These are phyloP conservation scores for Ramalina peruviana DNA, from an alignment of 495 filamentous ascomycete genomes.

Conservation along the genomic window DNA sequence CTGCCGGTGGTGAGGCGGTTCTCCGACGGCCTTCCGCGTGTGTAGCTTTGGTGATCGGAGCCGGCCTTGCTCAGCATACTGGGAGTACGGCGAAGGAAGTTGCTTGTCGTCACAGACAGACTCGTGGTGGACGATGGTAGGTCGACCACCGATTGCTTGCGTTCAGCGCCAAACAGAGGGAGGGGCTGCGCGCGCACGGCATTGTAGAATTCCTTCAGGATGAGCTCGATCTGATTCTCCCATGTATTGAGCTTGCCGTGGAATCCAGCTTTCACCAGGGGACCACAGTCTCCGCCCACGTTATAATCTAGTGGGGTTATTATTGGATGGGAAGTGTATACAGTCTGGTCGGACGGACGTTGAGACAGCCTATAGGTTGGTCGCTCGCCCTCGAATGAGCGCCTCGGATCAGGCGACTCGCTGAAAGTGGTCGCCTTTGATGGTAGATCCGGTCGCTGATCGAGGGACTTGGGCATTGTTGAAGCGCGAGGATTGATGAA, in stretches of 20 bases:
- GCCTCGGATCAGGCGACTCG: constrained; percentile 1
- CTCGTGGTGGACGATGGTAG: constrained; percentile 27
- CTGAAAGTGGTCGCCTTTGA: neutral
- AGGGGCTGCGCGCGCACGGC: constrained; percentile 77
- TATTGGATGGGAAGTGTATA: constrained; percentile 1
- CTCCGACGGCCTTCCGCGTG: constrained; percentile 55
- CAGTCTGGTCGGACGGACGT: constrained; percentile 13
- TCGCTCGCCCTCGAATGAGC: constrained; percentile 14
- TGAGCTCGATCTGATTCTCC: constrained; percentile 78
- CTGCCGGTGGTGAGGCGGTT: constrained; percentile 49
- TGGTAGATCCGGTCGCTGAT: neutral
- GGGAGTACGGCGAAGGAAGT: constrained; percentile 66
- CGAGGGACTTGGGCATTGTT: constrained; percentile 22
- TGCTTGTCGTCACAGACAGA: constrained; percentile 30
- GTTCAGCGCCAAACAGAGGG: constrained; percentile 59
- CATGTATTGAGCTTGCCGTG: constrained; percentile 64
- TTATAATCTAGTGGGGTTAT: constrained; percentile 10
- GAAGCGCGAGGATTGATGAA: constrained; percentile 42
- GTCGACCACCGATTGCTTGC: constrained; percentile 23
- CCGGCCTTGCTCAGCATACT: constrained; percentile 87
- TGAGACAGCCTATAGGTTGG: constrained; percentile 12
- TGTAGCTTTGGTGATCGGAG: constrained; percentile 50
- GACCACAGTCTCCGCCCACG: constrained; percentile 22
- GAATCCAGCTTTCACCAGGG: constrained; percentile 71
- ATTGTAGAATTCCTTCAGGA: constrained; percentile 83